Evolutionary conservation across 352 stramenopile genomes (phyloP), one percentile per base, ranked within the genome.

Genomic region (Phytopythium boreale): DNA sequence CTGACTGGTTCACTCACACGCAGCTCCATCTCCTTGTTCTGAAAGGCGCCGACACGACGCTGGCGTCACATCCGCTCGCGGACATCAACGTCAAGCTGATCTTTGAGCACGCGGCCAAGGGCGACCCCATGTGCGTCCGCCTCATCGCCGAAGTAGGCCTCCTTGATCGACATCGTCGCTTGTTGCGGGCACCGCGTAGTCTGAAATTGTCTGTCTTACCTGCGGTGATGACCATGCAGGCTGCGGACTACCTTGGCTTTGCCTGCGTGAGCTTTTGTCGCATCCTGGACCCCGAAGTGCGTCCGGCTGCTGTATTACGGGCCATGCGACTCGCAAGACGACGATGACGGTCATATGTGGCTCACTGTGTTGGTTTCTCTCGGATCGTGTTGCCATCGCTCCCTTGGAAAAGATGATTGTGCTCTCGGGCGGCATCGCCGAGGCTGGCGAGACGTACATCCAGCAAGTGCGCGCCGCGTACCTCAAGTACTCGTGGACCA

Each of bases 221-320:
- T 43, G 14, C 11, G 46, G 12, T 17, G 11, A 22, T 22, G 14
- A 22, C 14, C 24, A 10, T 10, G 24, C 47, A 53, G 47, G 47
- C 80, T 24, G 87, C 84, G 8, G 87, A 95, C 61, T 93, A 89
- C 59, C 69, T 95, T 56, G 87, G 87, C 37, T 90, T 93, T 64
- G 87, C 87, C 15, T 95, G 84, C 47, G 87, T 95, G 29, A 92
- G 71, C 20, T 91, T 93, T 39, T 88, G 78, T 47, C 78, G 87
- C 55, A 87, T 82, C 41, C 62, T 95, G 24, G 84, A 95, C 61
- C 82, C 83, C 4, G 76, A 95, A 75, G 82, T 92, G 71, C 55
- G 46, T n/a, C 8, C n/a, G 22, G 7, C 19, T 67, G 47, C 36
- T 41, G 15, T 50, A 34, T 20, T 27, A 8, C 29, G 34, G 24